A percentile compares a stretch with the other conserved stretches of the same genome.
Conservation (phyloP, 2,329 filamentous ascomycete genomes). For the Fusarium coffeatum region DNA sequence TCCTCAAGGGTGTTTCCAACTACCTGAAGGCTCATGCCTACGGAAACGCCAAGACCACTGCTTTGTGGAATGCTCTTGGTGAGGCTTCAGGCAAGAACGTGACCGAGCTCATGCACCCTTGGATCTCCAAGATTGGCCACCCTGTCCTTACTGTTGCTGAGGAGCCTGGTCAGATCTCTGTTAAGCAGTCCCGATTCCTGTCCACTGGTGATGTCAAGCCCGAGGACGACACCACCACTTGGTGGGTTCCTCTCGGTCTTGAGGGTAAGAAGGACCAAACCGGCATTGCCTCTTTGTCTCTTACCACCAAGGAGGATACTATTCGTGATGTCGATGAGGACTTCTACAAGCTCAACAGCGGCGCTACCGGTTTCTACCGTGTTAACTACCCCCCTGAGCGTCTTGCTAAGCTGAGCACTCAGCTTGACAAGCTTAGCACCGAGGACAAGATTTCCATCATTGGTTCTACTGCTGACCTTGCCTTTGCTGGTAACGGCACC, state of each 20-base stretch:
- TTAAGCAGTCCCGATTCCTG: constrained; percentile 90
- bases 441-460: constrained; percentile 95
- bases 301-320: constrained; percentile 81
- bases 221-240: constrained; percentile 89
- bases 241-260: constrained; percentile 94
- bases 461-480: constrained; percentile 88
- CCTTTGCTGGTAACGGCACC: constrained; percentile 85
- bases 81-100: constrained; percentile 91
- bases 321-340: constrained; percentile 78
- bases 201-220: constrained; percentile 90
- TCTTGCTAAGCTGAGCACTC: constrained; percentile 81
- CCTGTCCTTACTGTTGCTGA: constrained; percentile 89
- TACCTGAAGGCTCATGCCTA: constrained; percentile 93
- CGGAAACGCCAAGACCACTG: constrained; percentile 88
- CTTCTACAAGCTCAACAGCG: constrained; percentile 95
- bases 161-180: constrained; percentile 80
- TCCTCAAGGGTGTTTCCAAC: constrained; percentile 88
- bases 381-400: constrained; percentile 92
- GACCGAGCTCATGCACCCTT: constrained; percentile 87
- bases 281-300: constrained; percentile 71
- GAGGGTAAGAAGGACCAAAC: constrained; percentile 77
- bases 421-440: constrained; percentile 79
- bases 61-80: constrained; percentile 89
- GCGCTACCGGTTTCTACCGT: constrained; percentile 88
- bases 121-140: constrained; percentile 96